Evolutionary conservation across 768 basidiomycete genomes (phyloP).

Genomic region (Fistulinella prunicolor): DNA sequence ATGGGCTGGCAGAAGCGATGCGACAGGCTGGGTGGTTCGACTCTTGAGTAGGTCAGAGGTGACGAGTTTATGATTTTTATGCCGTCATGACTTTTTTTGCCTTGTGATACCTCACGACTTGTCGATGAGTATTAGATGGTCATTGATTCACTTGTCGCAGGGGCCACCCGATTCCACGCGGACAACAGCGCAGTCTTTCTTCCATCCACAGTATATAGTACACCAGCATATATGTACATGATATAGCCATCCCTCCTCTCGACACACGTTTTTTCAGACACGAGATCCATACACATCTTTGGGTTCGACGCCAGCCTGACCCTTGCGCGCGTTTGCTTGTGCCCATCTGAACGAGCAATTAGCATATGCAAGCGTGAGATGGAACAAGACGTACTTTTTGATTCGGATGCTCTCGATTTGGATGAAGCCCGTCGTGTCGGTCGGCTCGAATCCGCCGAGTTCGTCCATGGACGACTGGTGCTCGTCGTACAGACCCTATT

Average conservation of each 20-base stretch:
- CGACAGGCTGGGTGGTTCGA: constrained; percentile 74
- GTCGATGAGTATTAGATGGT: too few species aligned
- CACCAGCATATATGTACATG: constrained; percentile 1
- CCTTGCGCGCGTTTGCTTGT: constrained; percentile 80
- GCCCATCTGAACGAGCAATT: constrained; percentile 60
- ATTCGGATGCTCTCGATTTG: constrained; percentile 97
- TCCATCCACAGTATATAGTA: constrained; percentile 1
- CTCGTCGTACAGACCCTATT: constrained; percentile 89
- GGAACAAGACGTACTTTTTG: constrained; percentile 69
- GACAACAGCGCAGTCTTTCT: neutral
- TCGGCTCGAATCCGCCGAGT: constrained; percentile 96
- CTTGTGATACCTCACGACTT: constrained; percentile 4
- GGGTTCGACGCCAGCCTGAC: constrained; percentile 72
- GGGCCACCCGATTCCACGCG: neutral
- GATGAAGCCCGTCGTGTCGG: constrained; percentile 94
- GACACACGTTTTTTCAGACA: constrained; percentile 31
- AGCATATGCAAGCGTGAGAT: neutral
- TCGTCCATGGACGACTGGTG: constrained; percentile 98
- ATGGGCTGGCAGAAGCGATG: constrained; percentile 74
- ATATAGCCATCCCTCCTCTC: neutral
- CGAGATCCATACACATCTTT: constrained; percentile 79
- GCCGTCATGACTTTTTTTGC: neutral
- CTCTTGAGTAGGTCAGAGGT: constrained; percentile 5
- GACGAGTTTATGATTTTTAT: neutral
- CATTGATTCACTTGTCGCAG: neutral